phyloP scores from a whole-genome alignment of 1,139 yeast species.

The Pichia sp. region DNA sequence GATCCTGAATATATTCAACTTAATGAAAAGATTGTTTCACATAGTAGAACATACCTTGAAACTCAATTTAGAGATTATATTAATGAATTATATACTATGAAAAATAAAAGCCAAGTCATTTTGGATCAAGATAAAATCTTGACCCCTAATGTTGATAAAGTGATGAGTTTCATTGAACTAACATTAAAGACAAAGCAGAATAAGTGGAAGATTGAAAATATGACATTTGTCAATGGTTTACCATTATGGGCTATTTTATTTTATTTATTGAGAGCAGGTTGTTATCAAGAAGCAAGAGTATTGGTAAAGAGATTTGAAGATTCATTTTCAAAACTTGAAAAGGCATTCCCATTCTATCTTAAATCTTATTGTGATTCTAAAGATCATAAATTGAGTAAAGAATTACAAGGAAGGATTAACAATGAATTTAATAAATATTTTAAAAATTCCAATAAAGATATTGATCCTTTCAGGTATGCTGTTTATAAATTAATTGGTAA shows the following conservation, averaged over 20 bases:
- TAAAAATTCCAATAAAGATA: constrained; percentile 49
- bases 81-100: constrained; percentile 60
- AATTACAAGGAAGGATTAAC: constrained; percentile 62
- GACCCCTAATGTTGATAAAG: constrained; percentile 18
- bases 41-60: constrained; percentile 60
- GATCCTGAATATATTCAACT: constrained; percentile 32
- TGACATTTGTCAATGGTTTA: constrained; percentile 65
- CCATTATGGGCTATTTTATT: constrained; percentile 93
- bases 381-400: constrained; percentile 51
- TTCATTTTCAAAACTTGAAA: constrained; percentile 73
- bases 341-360: constrained; percentile 74
- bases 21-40: constrained; percentile 44
- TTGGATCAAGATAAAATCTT: constrained; percentile 11
- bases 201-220: constrained; percentile 42
- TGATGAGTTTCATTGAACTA: constrained; percentile 21
- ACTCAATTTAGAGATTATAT: constrained; percentile 69
- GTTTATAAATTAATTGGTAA: constrained; percentile 88
- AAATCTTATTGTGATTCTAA: constrained; percentile 62
- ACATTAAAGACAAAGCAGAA: constrained; percentile 28
- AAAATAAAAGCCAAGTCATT: neutral
- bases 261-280: constrained; percentile 79
- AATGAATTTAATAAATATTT: constrained; percentile 83
- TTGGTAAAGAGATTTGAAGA: constrained; percentile 44
- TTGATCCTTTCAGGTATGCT: constrained; percentile 88
- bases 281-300: constrained; percentile 67